Conservation (phyloP, 305 asterid genomes). For the Fraxinus platypoda region DNA sequence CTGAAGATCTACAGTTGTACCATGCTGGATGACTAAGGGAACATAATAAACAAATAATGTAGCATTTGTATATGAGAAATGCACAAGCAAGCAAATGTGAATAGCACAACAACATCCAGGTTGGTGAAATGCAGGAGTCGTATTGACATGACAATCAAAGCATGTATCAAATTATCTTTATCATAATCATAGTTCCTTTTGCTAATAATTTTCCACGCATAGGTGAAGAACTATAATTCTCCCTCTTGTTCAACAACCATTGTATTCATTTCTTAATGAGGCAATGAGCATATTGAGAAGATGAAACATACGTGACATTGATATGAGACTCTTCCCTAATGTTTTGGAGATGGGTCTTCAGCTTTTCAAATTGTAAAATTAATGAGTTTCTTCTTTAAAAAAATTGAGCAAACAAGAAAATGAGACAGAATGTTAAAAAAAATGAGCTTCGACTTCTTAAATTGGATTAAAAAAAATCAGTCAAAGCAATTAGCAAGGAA, state of each 20-base stretch:
- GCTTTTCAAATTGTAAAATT: background rate
- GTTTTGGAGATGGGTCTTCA: background rate
- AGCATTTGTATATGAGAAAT: constrained; percentile 3
- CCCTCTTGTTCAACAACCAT: background rate
- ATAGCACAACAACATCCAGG: constrained; percentile 9
- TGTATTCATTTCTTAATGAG: background rate
- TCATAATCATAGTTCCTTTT: background rate
- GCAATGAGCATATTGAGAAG: background rate
- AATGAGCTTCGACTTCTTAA: background rate
- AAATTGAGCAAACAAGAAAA: background rate
- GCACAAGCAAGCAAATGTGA: constrained; percentile 11
- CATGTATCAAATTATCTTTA: background rate
- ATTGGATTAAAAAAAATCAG: background rate
- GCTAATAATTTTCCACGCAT: background rate
- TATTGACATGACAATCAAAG: constrained; percentile 6
- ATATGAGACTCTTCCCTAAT: background rate
- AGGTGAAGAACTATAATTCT: background rate
- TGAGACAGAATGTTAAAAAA: constrained; percentile 15
- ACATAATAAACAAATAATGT: background rate
- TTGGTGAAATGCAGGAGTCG: constrained; percentile 11
- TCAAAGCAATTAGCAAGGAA: constrained; percentile 7
- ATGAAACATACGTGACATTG: background rate
- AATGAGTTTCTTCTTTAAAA: background rate
- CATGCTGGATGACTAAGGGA: constrained; percentile 9
- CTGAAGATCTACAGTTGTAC: constrained; percentile 10